phyloP scores from a whole-genome alignment of 257 asterid genomes.

The Solanum etuberosum region DNA sequence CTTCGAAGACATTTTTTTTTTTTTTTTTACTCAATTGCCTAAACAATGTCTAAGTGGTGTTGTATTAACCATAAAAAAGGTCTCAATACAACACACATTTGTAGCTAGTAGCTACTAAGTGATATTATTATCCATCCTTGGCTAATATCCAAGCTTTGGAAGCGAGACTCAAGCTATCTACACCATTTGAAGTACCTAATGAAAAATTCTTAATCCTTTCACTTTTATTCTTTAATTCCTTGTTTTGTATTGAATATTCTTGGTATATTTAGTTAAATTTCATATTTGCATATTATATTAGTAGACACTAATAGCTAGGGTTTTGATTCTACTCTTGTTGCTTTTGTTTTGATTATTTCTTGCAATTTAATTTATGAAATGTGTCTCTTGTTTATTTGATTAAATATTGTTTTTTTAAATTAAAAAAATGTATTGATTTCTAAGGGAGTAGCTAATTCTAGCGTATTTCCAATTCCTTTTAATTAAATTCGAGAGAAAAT shows the following conservation, averaged over 20 bases:
- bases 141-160: background rate
- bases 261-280: background rate
- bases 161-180: background rate
- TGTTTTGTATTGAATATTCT: background rate
- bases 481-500: background rate
- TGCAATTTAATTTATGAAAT: background rate
- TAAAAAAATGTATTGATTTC: background rate
- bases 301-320: background rate
- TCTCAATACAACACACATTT: no score
- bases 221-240: background rate
- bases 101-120: no score
- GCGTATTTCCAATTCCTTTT: background rate
- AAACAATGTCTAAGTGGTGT: no score
- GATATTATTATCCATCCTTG: background rate
- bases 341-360: background rate
- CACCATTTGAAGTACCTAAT: background rate
- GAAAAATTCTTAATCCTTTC: no score
- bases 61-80: no score
- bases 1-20: no score
- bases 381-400: background rate
- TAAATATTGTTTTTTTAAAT: background rate
- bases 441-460: background rate
- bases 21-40: no score
- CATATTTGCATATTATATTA: background rate
- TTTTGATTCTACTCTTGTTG: background rate